phyloP scores from a whole-genome alignment of 2,329 filamentous ascomycete genomes.

The Mycosphaerella sp. region DNA sequence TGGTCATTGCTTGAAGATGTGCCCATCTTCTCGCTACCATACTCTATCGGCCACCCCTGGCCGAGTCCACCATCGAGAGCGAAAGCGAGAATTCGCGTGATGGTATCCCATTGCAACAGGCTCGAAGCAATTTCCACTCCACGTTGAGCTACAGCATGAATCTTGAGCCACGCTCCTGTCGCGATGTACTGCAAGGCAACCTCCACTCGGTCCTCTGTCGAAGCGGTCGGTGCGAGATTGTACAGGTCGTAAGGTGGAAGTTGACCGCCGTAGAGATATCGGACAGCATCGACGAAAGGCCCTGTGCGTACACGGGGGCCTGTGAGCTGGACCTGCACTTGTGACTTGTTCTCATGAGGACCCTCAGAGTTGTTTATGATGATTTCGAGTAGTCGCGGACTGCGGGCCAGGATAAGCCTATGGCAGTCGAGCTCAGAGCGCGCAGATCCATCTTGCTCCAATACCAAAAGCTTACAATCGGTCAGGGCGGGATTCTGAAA shows the following conservation, averaged over 20 bases:
- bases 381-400: constrained; percentile 24
- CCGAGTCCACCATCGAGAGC: constrained; percentile 45
- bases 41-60: constrained; percentile 32
- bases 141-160: constrained; percentile 49
- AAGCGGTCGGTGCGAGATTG: constrained; percentile 8
- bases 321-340: constrained; percentile 14
- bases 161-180: constrained; percentile 53
- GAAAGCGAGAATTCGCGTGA: constrained; percentile 57
- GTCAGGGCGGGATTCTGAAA: constrained; percentile 27
- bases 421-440: constrained; percentile 26
- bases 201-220: constrained; percentile 24
- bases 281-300: constrained; percentile 27
- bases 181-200: constrained; percentile 57
- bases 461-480: constrained; percentile 31
- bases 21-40: constrained; percentile 35
- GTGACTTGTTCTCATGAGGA: constrained; percentile 16
- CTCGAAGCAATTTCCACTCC: constrained; percentile 55
- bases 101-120: constrained; percentile 56
- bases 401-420: constrained; percentile 30
- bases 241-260: constrained; percentile 23
- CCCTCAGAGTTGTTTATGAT: constrained; percentile 18
- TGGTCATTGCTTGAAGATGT: constrained; percentile 29
- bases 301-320: constrained; percentile 21
- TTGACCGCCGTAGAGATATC: constrained; percentile 32
- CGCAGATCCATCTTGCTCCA: constrained; percentile 19